Evolutionary conservation across 2,329 filamentous ascomycete genomes (phyloP), one percentile per base, ranked within the genome.

Genomic region (Exserohilum turcica): DNA sequence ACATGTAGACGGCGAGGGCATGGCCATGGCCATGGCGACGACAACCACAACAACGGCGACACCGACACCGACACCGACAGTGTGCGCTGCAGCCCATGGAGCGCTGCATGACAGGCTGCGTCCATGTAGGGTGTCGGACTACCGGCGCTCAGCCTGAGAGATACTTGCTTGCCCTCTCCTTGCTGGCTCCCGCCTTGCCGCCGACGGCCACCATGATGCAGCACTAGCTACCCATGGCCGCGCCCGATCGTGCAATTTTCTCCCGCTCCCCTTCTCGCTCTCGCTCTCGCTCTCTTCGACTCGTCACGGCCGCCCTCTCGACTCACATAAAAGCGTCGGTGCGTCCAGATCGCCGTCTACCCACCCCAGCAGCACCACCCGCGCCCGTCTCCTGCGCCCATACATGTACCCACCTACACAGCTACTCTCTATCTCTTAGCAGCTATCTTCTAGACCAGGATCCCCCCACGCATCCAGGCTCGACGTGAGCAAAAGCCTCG

Each of bases 241-340:
- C 61, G 50, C 54, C 50, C 40, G 28, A 56, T 56, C 57, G 39
- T 53, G 60, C 39, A 57, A 59, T 62, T 59, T 63, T 63, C 55
- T 65, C 61, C 58, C 64, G 45, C 31, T 59, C 40, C 54, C 57
- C 54, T n/a, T n/a, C n/a, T n/a, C n/a, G n/a, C n/a, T n/a, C n/a
- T n/a, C n/a, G n/a, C n/a, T n/a, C n/a, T n/a, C n/a, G n/a, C 43
- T 54, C 58, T 54, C 19, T 60, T 65, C 52, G 67, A 71, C 65
- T 69, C 67, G 68, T 59, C 56, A 64, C 43, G 21, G 21, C 52
- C 60, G 51, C 57, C 59, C 52, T 28, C 18, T 48, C 54, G 52
- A 56, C 60, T 54, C 49, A 59, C 63, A 64, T 70, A 70, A 67
- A 67, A 60, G 52, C 57, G 49, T 55, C 43, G 24, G 48, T 43